These are phyloP conservation scores for Coniferiporia weirii DNA, from an alignment of 1,284 basidiomycete species.

Conservation along the genomic window DNA sequence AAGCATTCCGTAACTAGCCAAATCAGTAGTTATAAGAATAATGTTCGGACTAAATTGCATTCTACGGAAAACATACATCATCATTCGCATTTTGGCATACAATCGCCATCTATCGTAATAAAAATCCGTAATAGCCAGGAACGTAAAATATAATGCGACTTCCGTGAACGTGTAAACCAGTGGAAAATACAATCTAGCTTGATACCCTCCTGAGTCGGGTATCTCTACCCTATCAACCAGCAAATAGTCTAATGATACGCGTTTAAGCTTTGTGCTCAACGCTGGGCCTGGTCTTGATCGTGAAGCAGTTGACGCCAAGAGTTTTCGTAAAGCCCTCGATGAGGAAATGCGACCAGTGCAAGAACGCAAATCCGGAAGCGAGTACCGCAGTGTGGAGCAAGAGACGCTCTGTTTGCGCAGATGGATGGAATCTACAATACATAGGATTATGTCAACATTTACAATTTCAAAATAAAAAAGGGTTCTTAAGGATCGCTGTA, in stretches of 20 bases:
- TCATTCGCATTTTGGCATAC: too few relatives aligned
- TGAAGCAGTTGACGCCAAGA: conserved; percentile 21
- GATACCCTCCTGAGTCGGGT: too few relatives aligned
- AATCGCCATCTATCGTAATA: too few relatives aligned
- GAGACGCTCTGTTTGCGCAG: conserved; percentile 13
- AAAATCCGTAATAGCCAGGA: too few relatives aligned
- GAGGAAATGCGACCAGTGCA: conserved; percentile 19
- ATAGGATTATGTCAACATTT: conserved; percentile 6
- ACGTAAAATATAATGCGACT: too few relatives aligned
- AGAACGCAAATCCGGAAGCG: conserved; percentile 18
- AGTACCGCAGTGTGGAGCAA: conserved; percentile 17
- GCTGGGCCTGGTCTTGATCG: conserved; percentile 9
- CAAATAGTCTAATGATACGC: background rate
- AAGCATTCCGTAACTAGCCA: too few relatives aligned
- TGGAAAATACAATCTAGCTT: too few relatives aligned
- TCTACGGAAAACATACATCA: too few relatives aligned
- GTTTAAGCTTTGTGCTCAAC: conserved; percentile 9
- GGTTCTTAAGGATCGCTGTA: too few relatives aligned
- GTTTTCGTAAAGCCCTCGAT: conserved; percentile 19
- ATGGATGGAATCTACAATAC: conserved; percentile 5
- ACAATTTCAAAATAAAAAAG: background rate
- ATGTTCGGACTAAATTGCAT: too few relatives aligned
- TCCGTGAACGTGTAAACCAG: too few relatives aligned
- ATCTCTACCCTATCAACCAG: background rate
- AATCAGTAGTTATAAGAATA: too few relatives aligned